Percentiles rank a stretch among this genome's conserved stretches.
Conservation (phyloP, 202 grass and related monocot genomes). For the Bolboschoenoplectus hybrid region DNA sequence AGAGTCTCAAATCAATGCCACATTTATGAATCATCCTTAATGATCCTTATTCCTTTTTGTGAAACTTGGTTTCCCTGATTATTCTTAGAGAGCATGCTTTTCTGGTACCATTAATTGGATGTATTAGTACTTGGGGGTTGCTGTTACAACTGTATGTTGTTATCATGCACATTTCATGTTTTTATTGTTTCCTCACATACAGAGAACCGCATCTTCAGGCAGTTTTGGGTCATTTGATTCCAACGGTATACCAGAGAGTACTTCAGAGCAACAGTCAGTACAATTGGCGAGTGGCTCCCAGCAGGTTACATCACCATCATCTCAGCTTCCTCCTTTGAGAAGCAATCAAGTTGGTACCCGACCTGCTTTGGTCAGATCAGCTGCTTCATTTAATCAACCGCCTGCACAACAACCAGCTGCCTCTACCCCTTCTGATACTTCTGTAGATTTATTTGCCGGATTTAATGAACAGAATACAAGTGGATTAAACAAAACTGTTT, state of each 20-base stretch:
- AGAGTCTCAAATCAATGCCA: background rate
- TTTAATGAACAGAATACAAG: slow-evolving; percentile 41
- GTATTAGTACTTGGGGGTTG: background rate
- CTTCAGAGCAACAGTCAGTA: slow-evolving; percentile 50
- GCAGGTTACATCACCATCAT: slow-evolving; percentile 45
- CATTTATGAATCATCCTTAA: background rate
- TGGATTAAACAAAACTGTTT: background rate
- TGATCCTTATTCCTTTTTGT: background rate
- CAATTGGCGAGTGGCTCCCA: slow-evolving; percentile 31
- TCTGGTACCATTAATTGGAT: background rate
- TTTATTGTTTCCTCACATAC: slow-evolving; percentile 52
- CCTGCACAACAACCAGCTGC: slow-evolving; percentile 30
- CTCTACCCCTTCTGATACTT: slow-evolving; percentile 4
- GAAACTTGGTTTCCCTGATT: slow-evolving; percentile 1
- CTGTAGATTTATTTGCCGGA: slow-evolving; percentile 44
- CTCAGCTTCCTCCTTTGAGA: slow-evolving; percentile 42
- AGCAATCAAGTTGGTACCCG: slow-evolving; percentile 34
- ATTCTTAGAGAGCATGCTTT: slow-evolving; percentile 5
- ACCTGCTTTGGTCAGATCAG: slow-evolving; percentile 48
- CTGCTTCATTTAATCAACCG: slow-evolving; percentile 29
- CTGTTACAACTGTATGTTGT: background rate
- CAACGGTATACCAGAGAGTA: slow-evolving; percentile 51
- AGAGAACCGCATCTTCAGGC: slow-evolving; percentile 89
- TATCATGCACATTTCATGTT: slow-evolving; percentile 12
- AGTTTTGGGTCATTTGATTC: slow-evolving; percentile 93